Evolutionary conservation across 257 asterid species (phyloP), one percentile per base, ranked within the genome.

Genomic region (Rhazya stricta): DNA sequence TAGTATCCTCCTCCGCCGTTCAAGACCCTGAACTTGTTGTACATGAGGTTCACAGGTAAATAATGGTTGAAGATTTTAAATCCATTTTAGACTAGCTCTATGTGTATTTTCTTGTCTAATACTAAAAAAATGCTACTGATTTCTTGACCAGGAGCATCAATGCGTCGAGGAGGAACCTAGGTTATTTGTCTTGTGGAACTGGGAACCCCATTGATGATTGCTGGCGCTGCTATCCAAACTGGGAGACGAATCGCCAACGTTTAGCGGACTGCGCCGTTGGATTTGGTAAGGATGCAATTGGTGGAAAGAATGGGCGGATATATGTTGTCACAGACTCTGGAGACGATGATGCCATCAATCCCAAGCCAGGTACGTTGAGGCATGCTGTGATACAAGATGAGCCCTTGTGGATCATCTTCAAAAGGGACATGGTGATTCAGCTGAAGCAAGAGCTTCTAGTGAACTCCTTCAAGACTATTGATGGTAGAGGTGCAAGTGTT

Each of bases 151-250:
- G 90, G 86, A 87, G 90, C 72, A 87, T 87, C 1, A 91, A 89
- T 78, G 89, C 91, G 6, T 88, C 96, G 0, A 83, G 95, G 71
- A 87, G 97, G 81, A 86, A 72, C 81, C 74, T 92, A 58, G 89
- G 84, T 0, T 86, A 79, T 69, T 76, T 85, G 6, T 89, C 96
- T 0, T 92, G 97, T 61, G 77, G 85, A 5, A 85, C 96, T 0
- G 97, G 97, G 15, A 92, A 92, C 80, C 97, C 97, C 0, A 82
- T 92, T 9, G 96, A 92, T 65, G 96, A 89, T 46, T 90, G 97
- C 85, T 92, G 97, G 97, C 86, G 93, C 37, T 92, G 97, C 79
- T 66, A 79, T 71, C 37, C 92, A 18, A 77, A 86, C 54, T 90
- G 97, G 97, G 86, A 84, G 34, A 69, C 29, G 4, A 82, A 88